phyloP scores from a whole-genome alignment of 352 stramenopile genomes.

The Globisporangium yorkense region DNA sequence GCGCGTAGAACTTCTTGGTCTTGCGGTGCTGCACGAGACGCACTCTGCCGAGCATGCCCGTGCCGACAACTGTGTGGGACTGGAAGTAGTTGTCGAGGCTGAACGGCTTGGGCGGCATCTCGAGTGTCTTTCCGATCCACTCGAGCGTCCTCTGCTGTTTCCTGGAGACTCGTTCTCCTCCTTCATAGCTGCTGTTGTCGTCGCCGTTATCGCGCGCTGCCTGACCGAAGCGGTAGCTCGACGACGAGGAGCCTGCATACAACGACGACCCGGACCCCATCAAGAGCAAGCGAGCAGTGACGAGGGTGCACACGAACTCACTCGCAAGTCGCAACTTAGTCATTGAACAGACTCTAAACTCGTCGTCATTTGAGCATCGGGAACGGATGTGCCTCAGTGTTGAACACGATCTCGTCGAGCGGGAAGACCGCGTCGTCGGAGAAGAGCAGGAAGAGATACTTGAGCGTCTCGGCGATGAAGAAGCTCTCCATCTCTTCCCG shows the following conservation, averaged over 20 bases:
- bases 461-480: constrained; percentile 92
- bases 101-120: constrained; percentile 50
- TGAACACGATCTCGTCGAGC: constrained; percentile 86
- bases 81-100: constrained; percentile 54
- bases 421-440: constrained; percentile 72
- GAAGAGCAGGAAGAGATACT: constrained; percentile 93
- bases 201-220: neutral
- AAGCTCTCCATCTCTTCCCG: constrained; percentile 88
- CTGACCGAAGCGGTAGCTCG: constrained; percentile 18
- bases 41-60: constrained; percentile 69
- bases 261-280: constrained; percentile 10
- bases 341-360: no score
- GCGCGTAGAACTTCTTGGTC: constrained; percentile 50
- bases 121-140: constrained; percentile 50
- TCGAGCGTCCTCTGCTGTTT: neutral
- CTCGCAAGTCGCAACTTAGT: neutral
- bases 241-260: constrained; percentile 1
- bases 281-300: neutral
- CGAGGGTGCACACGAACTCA: neutral
- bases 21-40: constrained; percentile 55
- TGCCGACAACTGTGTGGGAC: constrained; percentile 51
- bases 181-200: neutral
- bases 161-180: neutral
- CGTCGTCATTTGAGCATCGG: constrained; percentile 22
- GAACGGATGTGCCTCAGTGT: constrained; percentile 85